Conservation (phyloP, 805 yeast genomes). For the Clavispora carvajalis region DNA sequence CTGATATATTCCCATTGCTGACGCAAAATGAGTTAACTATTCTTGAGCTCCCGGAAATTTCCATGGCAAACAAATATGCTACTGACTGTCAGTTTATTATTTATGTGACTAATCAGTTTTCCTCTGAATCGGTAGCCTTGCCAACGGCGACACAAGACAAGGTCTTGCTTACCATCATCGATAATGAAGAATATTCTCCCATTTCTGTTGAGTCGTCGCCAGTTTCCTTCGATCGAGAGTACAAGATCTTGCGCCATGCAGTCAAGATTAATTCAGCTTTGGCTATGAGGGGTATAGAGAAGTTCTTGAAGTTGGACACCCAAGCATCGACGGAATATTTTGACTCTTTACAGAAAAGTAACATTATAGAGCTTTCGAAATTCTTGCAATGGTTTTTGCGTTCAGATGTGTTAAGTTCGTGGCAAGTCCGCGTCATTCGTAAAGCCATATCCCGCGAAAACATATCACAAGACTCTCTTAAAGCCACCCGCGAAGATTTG, state of each 20-base stretch:
- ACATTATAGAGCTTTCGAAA: constrained; percentile 30
- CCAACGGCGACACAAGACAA: constrained; percentile 17
- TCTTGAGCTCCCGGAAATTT: constrained; percentile 18
- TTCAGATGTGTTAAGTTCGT: constrained; percentile 18
- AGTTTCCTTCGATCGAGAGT: constrained; percentile 14
- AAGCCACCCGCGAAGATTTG: constrained; percentile 16
- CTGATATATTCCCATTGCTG: not conserved
- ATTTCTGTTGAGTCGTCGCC: constrained; percentile 26
- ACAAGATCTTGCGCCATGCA: constrained; percentile 17
- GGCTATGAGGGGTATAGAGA: constrained; percentile 24
- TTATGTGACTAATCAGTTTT: constrained; percentile 18
- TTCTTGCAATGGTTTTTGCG: constrained; percentile 24
- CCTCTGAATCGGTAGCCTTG: constrained; percentile 8
- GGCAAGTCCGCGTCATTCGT: constrained; percentile 16
- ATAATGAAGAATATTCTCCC: constrained; percentile 35
- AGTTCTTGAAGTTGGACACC: constrained; percentile 26
- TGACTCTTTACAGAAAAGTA: constrained; percentile 28
- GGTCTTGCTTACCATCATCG: constrained; percentile 31
- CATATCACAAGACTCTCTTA: constrained; percentile 14
- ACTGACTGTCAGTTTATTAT: constrained; percentile 20
- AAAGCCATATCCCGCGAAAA: constrained; percentile 10
- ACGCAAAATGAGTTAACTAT: constrained; percentile 14
- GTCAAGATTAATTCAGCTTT: constrained; percentile 28
- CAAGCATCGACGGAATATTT: constrained; percentile 27
- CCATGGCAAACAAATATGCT: constrained; percentile 8